A percentile compares a stretch with the other conserved stretches of the same genome.
phyloP scores from a whole-genome alignment of 2,329 filamentous ascomycete species.

The Fusarium sp. region DNA sequence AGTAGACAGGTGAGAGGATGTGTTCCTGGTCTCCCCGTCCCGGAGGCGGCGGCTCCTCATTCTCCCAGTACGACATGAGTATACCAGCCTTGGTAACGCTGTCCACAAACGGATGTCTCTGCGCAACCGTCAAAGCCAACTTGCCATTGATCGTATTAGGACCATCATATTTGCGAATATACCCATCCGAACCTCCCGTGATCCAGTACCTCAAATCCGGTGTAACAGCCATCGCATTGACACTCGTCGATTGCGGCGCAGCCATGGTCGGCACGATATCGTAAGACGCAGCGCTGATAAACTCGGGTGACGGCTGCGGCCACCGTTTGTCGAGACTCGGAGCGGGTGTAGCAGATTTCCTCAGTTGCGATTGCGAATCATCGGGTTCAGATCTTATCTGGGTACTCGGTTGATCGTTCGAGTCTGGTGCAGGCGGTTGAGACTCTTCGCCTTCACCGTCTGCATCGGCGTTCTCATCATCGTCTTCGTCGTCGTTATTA shows the following conservation, averaged over 20 bases:
- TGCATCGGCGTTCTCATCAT: constrained; percentile 53
- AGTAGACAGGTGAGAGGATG: constrained; percentile 90
- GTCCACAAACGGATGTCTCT: constrained; percentile 96
- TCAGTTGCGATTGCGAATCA: constrained; percentile 37
- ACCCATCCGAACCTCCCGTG: constrained; percentile 92
- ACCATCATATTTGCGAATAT: constrained; percentile 97
- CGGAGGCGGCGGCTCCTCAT: constrained; percentile 76
- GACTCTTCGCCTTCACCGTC: constrained; percentile 51
- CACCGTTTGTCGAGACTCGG: constrained; percentile 51
- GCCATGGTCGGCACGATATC: constrained; percentile 98
- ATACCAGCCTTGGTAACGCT: constrained; percentile 96
- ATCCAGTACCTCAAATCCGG: constrained; percentile 96
- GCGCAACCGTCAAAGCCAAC: constrained; percentile 90
- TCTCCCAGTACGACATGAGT: constrained; percentile 97
- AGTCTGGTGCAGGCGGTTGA: constrained; percentile 43
- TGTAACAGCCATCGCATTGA: constrained; percentile 92
- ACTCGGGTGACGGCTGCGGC: constrained; percentile 78
- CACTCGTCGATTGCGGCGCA: constrained; percentile 92
- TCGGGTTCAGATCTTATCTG: constrained; percentile 48
- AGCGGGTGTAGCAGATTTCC: constrained; percentile 48
- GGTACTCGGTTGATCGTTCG: constrained; percentile 52
- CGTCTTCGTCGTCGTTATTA: constrained; percentile 53
- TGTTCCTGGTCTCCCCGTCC: constrained; percentile 66
- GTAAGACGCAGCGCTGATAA: constrained; percentile 83
- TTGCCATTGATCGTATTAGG: constrained; percentile 95